These are phyloP conservation scores for Pontederia paniculata DNA, from an alignment of 176 grass and related monocot genomes.

Conservation along the genomic window DNA sequence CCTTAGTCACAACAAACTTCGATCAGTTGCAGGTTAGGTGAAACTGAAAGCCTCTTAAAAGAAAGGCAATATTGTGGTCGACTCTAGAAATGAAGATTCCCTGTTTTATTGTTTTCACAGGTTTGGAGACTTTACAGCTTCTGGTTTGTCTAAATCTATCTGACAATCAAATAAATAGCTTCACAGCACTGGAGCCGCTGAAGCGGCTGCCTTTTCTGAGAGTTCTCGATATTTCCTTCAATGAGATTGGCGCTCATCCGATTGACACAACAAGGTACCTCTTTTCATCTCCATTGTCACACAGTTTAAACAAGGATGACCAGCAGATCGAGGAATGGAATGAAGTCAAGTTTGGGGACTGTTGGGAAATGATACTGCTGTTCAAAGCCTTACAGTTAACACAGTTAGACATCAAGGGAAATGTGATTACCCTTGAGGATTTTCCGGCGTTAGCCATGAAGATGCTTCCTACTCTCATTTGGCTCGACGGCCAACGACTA, in stretches of 20 bases:
- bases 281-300: constrained; percentile 59
- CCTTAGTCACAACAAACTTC: constrained; percentile 80
- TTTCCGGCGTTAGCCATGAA: constrained; percentile 31
- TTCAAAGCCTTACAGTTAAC: constrained; percentile 41
- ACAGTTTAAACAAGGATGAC: constrained; percentile 34
- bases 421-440: constrained; percentile 33
- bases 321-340: constrained; percentile 36
- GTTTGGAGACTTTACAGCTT: constrained; percentile 80
- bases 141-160: constrained; percentile 68
- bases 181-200: constrained; percentile 67
- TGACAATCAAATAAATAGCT: constrained; percentile 65
- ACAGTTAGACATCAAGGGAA: constrained; percentile 63
- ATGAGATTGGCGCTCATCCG: constrained; percentile 53
- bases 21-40: constrained; percentile 53
- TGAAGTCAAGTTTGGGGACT: constrained; percentile 27
- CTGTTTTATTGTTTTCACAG: constrained; percentile 31
- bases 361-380: constrained; percentile 57
- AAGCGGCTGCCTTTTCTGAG: constrained; percentile 50
- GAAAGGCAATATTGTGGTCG: neutral
- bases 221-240: constrained; percentile 80
- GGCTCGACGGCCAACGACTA: constrained; percentile 32
- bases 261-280: constrained; percentile 69
- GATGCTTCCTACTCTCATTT: constrained; percentile 46
- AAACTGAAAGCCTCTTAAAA: neutral
- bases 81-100: constrained; percentile 1